Base-by-base conservation (phyloP, 805 yeast genomes). In the Candida ponderosae region DNA sequence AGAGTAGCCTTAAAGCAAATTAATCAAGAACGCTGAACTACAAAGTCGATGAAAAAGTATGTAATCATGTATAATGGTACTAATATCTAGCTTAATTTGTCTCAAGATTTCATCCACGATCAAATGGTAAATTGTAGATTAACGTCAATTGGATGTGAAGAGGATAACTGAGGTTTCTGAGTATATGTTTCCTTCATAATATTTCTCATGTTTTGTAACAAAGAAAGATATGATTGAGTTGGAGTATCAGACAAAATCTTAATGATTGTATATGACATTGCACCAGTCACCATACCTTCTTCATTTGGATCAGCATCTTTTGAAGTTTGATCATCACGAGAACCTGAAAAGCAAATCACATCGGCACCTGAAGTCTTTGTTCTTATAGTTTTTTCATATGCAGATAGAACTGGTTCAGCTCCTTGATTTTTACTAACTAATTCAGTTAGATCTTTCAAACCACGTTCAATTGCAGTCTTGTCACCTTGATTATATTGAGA, bases 161-260 rank as follows among this genome's bases (percentile, higher is more conserved):
- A 63, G 18, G 87, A 76, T 39, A 86, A 62, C 61, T 86, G 96
- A 2, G 95, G 95, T 51, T 82, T 84, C 58, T 87, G 96, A 8
- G 80, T 60, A 60, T 82, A 86, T 54, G 78, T 81, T 0, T 70
- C 70, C 17, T 64, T 53, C 64, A 86, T 66, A 31, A 76, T 74
- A 23, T 65, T 54, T 53, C 96, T 70, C 74, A 82, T 77, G 44
- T 77, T 75, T 57, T 83, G 81, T 55, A 86, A 63, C 40, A 86
- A 63, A 4, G 85, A 68, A 38, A 84, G 50, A 51, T 80, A 86
- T 17, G 81, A 68, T 60, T 83, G 93, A 46, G 71, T 68, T 7
- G 84, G 79, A 50, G 76, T 74, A 34, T 67, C 62, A 19, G 61
- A 48, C 65, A 85, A 60, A 8, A 82, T 89, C 42, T 68, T 66